These are phyloP conservation scores for Podaxis sp. DNA, from an alignment of 768 basidiomycete species.

Conservation along the genomic window DNA sequence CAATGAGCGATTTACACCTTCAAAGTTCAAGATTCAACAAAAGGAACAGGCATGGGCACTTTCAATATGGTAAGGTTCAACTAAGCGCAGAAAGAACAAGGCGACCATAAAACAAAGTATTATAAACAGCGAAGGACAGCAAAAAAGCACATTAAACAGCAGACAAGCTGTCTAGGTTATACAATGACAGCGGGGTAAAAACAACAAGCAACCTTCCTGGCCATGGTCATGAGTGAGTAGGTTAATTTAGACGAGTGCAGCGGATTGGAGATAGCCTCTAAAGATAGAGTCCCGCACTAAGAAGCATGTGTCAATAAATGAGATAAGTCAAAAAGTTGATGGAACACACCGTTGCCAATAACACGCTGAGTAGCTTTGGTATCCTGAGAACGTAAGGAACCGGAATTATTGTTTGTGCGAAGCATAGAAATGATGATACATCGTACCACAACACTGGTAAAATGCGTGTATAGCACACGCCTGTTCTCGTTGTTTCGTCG, in stretches of 20 bases:
- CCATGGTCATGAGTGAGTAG: background rate
- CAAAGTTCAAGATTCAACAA: background rate
- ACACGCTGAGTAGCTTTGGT: constrained; percentile 82
- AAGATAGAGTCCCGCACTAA: constrained; percentile 74
- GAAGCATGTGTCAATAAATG: constrained; percentile 11
- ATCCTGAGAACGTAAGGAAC: constrained; percentile 44
- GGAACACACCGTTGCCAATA: constrained; percentile 69
- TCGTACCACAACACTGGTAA: constrained; percentile 74
- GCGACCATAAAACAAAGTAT: background rate
- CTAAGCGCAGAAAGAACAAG: background rate
- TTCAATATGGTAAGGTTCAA: background rate
- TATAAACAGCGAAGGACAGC: background rate
- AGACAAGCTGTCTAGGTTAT: constrained; percentile 5
- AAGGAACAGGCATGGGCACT: background rate
- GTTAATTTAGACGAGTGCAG: constrained; percentile 54
- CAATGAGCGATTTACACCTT: background rate
- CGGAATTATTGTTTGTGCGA: constrained; percentile 3
- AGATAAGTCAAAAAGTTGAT: background rate
- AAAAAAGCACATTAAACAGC: constrained; percentile 8
- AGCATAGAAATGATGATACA: constrained; percentile 17
- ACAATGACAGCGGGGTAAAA: constrained; percentile 5
- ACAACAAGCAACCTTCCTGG: background rate
- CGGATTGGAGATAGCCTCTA: constrained; percentile 71
- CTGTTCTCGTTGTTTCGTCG: constrained; percentile 75
- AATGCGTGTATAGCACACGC: constrained; percentile 77